Conservation (phyloP, 306 rosid genomes). For the Phaseolus lunatus region DNA sequence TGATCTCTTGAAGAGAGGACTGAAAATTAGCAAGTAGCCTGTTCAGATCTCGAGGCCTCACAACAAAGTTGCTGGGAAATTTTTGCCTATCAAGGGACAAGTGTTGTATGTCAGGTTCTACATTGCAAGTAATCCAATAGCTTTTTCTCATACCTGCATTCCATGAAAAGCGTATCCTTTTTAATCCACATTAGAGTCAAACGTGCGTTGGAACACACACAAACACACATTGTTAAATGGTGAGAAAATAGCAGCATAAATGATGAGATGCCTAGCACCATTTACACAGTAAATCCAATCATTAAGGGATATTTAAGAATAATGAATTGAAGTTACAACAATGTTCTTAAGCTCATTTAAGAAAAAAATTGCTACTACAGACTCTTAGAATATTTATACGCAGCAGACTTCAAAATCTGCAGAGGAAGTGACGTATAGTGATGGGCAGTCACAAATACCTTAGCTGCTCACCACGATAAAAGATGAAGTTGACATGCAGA, state of each 20-base stretch:
- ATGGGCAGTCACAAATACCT: neutral
- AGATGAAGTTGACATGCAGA: conserved; percentile 4
- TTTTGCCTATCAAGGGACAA: conserved; percentile 82
- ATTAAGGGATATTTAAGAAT: conserved; percentile 7
- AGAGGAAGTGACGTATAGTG: neutral
- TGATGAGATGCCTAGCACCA: conserved; percentile 20
- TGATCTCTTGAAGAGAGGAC: conserved; percentile 95
- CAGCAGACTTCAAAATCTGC: neutral
- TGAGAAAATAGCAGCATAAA: conserved; percentile 33
- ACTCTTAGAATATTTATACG: conserved; percentile 18
- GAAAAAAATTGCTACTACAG: neutral
- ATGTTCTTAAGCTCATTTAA: conserved; percentile 15
- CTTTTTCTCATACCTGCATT: conserved; percentile 84
- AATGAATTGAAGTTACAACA: neutral
- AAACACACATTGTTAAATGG: conserved; percentile 19
- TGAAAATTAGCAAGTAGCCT: conserved; percentile 88
- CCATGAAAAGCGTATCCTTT: conserved; percentile 13
- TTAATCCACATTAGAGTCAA: conserved; percentile 1
- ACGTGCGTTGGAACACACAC: neutral
- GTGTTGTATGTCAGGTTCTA: conserved; percentile 87
- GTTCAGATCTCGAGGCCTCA: conserved; percentile 89
- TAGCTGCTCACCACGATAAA: neutral
- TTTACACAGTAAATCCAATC: conserved; percentile 14
- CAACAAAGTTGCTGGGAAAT: conserved; percentile 81
- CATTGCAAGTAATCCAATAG: conserved; percentile 91